Evolutionary conservation across 257 asterid species (phyloP).

Genomic region (Salvia rosmarinus): DNA sequence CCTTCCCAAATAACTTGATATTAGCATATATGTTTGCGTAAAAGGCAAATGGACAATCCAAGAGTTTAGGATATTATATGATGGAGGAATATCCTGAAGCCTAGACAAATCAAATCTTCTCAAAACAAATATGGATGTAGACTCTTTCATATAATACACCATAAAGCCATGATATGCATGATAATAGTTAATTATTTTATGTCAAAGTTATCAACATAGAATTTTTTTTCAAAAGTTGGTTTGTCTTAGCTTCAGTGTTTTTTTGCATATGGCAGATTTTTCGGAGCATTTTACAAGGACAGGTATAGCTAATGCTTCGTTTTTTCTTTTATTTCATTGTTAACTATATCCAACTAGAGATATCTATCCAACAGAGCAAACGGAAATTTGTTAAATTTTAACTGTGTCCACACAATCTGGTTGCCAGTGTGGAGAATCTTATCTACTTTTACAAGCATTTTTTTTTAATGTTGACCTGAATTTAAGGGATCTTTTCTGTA

Average conservation of each 20-base stretch:
- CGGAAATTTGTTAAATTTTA: background rate
- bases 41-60: too few relatives aligned
- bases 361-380: background rate
- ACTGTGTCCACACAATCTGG: background rate
- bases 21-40: constrained; percentile 8
- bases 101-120: background rate
- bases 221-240: background rate
- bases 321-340: background rate
- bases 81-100: background rate
- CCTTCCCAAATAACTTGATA: background rate
- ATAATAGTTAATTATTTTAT: background rate
- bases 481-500: background rate
- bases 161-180: background rate
- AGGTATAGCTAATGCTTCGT: background rate
- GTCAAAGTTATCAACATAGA: constrained; percentile 3
- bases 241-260: constrained; percentile 14
- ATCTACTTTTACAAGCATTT: too few relatives aligned
- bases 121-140: background rate
- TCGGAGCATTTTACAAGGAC: constrained; percentile 12
- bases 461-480: background rate
- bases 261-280: background rate
- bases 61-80: background rate
- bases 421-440: too few relatives aligned
- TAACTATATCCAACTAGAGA: background rate
- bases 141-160: constrained; percentile 17